Conservation (phyloP, 140 eudicot species). For the Cichorium intybus region DNA sequence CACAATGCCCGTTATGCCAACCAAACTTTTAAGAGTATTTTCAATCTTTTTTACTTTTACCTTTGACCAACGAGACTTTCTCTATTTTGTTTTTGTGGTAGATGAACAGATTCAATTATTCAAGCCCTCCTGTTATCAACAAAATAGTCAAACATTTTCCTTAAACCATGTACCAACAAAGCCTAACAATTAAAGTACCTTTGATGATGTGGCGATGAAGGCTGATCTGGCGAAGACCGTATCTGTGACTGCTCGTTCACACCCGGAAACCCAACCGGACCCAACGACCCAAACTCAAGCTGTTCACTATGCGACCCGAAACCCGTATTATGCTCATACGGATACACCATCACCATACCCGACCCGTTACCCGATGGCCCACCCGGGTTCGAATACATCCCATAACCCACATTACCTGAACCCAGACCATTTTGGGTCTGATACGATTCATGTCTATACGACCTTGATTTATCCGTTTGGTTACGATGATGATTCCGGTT, state of each 20-base stretch:
- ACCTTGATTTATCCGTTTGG: slow-evolving; percentile 51
- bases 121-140: slow-evolving; percentile 53
- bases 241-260: slow-evolving; percentile 44
- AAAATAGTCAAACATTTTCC: too few species aligned
- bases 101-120: slow-evolving; percentile 32
- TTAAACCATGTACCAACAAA: too few species aligned
- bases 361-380: slow-evolving; percentile 64
- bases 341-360: slow-evolving; percentile 57
- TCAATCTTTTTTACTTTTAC: background rate
- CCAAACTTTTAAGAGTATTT: too few species aligned
- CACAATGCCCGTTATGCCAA: slow-evolving; percentile 12
- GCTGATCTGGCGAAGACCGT: slow-evolving; percentile 76
- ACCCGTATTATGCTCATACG: slow-evolving; percentile 52
- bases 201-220: slow-evolving; percentile 73
- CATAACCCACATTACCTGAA: slow-evolving; percentile 43
- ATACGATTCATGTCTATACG: slow-evolving; percentile 52
- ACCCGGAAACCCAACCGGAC: slow-evolving; percentile 50
- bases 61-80: slow-evolving; percentile 1
- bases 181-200: slow-evolving; percentile 43
- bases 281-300: slow-evolving; percentile 83
- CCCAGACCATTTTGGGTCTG: slow-evolving; percentile 65
- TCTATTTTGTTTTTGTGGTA: slow-evolving; percentile 9
- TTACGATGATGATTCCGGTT: slow-evolving; percentile 60
- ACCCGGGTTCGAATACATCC: slow-evolving; percentile 55
- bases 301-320: slow-evolving; percentile 53